Evolutionary conservation across 2,329 filamentous ascomycete species (phyloP), one percentile per base, ranked within the genome.

Genomic region (Pleomassaria siparia): DNA sequence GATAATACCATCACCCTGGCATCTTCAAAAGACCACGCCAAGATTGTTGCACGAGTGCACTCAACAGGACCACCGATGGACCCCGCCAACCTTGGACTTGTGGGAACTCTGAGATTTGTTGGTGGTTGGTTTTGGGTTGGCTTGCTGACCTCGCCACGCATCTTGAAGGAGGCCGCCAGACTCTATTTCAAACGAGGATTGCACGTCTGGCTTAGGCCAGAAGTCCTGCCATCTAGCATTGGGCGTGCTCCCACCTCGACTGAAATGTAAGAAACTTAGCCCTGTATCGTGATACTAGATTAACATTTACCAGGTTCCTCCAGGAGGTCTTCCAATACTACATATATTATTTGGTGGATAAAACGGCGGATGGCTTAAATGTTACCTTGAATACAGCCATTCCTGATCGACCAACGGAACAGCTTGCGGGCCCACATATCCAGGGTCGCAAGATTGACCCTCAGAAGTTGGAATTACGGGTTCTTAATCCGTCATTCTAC

Each of bases 401-500:
- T 4, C 64, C 66, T 2, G 49, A 50, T 12, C 42, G 35, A 3
- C 54, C 54, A 10, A 51, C 53, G n/a, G 50, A 58, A n/a, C 46
- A 32, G 1, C 54, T 67, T 2, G 44, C 43, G 2, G 69, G 21
- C 73, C 53, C 54, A n/a, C 41, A 49, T 15, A 36, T 37, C 15
- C 44, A 22, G 2, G 54, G 44, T 3, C 48, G 25, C 4, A 37
- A 46, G 11, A 42, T 50, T 2, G 30, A 44, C 2, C 49, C 50
- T 2, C 69, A 76, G 18, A 66, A 76, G 0, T 42, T 87, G 5
- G 79, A 80, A 35, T 70, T 88, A 40, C 78, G 77, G 44, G 72
- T 88, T 4, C 65, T 86, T 16, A 85, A 82, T 0, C 85, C 86
- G 1, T 74, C 72, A 0, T 89, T 89, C 60, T 89, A 89, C 70